Conservation (phyloP, 148 eudicot species). For the Amaranthus cruentus region DNA sequence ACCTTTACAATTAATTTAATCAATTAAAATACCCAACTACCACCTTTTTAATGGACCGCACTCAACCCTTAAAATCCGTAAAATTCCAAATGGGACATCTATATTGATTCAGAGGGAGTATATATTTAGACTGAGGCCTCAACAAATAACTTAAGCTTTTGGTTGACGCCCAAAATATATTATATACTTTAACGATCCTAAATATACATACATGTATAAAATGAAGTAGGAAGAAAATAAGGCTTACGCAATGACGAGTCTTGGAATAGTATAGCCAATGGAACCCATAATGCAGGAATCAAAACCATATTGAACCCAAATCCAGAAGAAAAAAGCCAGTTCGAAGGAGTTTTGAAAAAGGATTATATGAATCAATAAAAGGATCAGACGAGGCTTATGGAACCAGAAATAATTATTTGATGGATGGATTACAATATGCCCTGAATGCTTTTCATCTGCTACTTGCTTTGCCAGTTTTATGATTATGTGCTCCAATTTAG, state of each 20-base stretch:
- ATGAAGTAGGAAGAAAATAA: background rate
- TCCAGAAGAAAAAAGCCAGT: slow-evolving; percentile 76
- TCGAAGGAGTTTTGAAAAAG: slow-evolving; percentile 78
- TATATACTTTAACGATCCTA: background rate
- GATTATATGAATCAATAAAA: slow-evolving; percentile 58
- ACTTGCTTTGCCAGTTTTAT: slow-evolving; percentile 61
- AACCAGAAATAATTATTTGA: slow-evolving; percentile 76
- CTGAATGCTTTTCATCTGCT: slow-evolving; percentile 51
- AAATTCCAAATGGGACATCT: no score
- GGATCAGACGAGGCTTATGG: slow-evolving; percentile 50
- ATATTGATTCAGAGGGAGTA: no score
- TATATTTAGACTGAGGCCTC: no score
- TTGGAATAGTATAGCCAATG: slow-evolving; percentile 44
- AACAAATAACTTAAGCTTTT: no score
- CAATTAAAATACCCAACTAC: no score
- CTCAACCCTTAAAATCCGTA: no score
- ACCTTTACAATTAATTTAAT: no score
- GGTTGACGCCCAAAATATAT: no score
- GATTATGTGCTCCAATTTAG: slow-evolving; percentile 72
- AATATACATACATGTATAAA: background rate
- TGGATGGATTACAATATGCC: slow-evolving; percentile 55
- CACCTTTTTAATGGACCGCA: no score
- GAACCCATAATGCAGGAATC: slow-evolving; percentile 84
- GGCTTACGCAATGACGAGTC: slow-evolving; percentile 59
- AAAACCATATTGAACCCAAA: slow-evolving; percentile 73